phyloP scores from a whole-genome alignment of 208 protist genomes.

The Leishmania lainsoni region DNA sequence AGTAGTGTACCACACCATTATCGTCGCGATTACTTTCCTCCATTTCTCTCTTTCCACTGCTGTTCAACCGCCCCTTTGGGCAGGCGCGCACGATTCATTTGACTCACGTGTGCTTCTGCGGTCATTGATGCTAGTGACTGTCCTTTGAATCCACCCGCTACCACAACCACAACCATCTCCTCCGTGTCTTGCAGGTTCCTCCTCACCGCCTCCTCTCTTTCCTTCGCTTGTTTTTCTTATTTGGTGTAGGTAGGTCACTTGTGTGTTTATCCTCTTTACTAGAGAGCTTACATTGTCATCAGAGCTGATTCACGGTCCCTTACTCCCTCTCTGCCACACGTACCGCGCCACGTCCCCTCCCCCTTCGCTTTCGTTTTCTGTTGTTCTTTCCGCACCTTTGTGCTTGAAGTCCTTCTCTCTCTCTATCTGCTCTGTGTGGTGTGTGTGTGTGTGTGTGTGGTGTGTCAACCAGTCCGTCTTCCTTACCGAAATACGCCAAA shows the following conservation, averaged over 20 bases:
- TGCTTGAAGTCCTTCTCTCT: not conserved
- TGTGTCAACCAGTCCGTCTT: not conserved
- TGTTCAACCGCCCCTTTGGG: not conserved
- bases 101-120: not conserved
- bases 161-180: not conserved
- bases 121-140: not conserved
- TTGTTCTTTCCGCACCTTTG: not conserved
- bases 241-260: not conserved
- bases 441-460: too few species aligned
- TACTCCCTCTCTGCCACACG: not conserved
- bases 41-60: not conserved
- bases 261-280: not conserved
- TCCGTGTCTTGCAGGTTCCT: not conserved
- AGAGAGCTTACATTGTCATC: not conserved
- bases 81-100: not conserved
- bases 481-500: not conserved
- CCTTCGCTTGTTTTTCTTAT: not conserved
- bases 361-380: not conserved
- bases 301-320: not conserved
- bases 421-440: not conserved
- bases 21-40: not conserved
- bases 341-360: not conserved
- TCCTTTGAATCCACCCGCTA: not conserved
- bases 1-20: not conserved
- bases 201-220: not conserved